These are phyloP conservation scores for Colletotrichum lindemuthianum DNA, from an alignment of 2,329 filamentous ascomycete species.

Conservation along the genomic window DNA sequence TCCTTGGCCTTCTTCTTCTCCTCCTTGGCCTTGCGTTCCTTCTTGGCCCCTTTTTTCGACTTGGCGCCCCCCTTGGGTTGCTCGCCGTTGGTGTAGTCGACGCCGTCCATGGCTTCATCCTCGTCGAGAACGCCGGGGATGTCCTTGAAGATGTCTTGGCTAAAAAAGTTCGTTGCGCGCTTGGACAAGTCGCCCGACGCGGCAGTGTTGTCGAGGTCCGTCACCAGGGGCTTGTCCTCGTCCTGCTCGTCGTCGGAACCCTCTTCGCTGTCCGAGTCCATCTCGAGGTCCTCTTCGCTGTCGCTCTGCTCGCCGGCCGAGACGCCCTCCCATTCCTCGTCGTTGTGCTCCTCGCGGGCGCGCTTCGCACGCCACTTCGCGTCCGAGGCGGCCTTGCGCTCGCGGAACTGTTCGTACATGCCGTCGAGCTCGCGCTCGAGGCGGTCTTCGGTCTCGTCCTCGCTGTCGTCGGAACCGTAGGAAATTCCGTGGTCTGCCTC, in stretches of 20 bases:
- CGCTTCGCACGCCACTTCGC: constrained; percentile 93
- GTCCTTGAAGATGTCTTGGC: constrained; percentile 92
- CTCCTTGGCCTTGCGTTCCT: constrained; percentile 39
- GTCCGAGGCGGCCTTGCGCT: constrained; percentile 80
- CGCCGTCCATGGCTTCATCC: constrained; percentile 46
- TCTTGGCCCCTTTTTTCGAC: constrained; percentile 35
- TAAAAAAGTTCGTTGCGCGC: constrained; percentile 88
- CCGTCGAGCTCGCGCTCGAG: constrained; percentile 87
- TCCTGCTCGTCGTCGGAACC: constrained; percentile 49
- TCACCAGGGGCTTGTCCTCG: constrained; percentile 45
- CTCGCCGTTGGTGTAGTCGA: constrained; percentile 40
- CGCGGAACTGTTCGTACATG: constrained; percentile 88
- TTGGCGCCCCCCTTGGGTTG: constrained; percentile 30
- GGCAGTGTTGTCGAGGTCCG: constrained; percentile 53
- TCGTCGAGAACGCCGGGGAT: constrained; percentile 75
- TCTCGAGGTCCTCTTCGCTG: constrained; percentile 60
- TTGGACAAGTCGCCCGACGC: constrained; percentile 76
- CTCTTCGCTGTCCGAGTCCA: constrained; percentile 65
- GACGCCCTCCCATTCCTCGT: constrained; percentile 93
- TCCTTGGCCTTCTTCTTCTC: constrained; percentile 45
- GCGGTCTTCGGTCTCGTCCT: constrained; percentile 78
- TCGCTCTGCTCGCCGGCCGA: constrained; percentile 74
- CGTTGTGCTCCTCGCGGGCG: constrained; percentile 80
- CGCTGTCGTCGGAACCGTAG: constrained; percentile 61
- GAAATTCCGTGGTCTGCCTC: constrained; percentile 68